These are phyloP conservation scores for Fagopyrum tataricum DNA, from an alignment of 148 eudicot species.

Conservation along the genomic window DNA sequence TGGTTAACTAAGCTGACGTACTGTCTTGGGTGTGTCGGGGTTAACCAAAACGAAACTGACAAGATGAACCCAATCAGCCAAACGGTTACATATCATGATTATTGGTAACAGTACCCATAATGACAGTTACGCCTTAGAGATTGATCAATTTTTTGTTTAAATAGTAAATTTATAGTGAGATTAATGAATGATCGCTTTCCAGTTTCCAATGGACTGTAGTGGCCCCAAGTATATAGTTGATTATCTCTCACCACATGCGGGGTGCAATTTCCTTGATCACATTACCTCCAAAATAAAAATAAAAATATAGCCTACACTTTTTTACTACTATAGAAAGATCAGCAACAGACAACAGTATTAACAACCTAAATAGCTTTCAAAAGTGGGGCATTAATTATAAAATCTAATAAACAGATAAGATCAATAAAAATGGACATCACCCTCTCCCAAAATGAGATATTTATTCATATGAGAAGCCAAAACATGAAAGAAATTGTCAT, in stretches of 20 bases:
- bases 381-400: not conserved
- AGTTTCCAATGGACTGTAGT: not conserved
- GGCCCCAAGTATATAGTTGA: not conserved
- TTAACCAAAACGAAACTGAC: too few relatives aligned
- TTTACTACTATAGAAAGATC: not conserved
- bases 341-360: not conserved
- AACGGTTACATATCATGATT: too few relatives aligned
- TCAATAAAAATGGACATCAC: not conserved
- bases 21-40: too few relatives aligned
- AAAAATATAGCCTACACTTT: not conserved
- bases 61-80: too few relatives aligned
- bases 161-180: too few relatives aligned
- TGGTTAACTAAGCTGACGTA: too few relatives aligned
- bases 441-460: not conserved
- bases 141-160: too few relatives aligned
- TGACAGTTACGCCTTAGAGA: too few relatives aligned
- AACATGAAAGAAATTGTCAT: not conserved
- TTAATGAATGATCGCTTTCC: too few relatives aligned
- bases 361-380: not conserved
- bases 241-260: not conserved
- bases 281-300: too few relatives aligned
- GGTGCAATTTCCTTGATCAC: not conserved
- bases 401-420: slow-evolving; percentile 2
- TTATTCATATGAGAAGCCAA: not conserved
- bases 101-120: too few relatives aligned